Evolutionary conservation across 176 grass and related monocot genomes (phyloP).

Genomic region (Tillandsia leiboldiana): DNA sequence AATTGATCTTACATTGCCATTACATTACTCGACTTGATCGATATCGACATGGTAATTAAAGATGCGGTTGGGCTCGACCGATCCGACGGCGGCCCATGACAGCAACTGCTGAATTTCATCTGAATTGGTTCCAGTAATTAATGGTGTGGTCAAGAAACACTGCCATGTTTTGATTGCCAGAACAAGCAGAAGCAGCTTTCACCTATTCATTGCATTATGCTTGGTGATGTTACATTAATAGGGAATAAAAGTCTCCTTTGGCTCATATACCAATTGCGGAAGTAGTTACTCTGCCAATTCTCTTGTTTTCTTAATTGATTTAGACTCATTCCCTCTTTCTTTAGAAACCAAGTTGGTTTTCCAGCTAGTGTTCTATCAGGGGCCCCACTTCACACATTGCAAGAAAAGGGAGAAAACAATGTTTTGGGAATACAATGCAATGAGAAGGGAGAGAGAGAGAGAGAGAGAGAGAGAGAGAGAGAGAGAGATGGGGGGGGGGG

Average conservation of each 20-base stretch:
- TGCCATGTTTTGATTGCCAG: background rate
- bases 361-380: background rate
- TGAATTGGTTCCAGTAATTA: background rate
- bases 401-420: background rate
- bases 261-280: background rate
- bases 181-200: background rate
- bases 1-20: background rate
- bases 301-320: background rate
- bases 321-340: background rate
- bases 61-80: background rate
- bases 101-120: background rate
- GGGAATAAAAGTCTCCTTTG: background rate
- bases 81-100: background rate
- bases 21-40: background rate
- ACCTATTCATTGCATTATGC: background rate
- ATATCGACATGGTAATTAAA: background rate
- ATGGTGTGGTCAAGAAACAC: background rate
- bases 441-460: background rate
- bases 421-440: constrained; percentile 28
- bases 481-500: background rate
- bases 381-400: background rate
- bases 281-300: background rate
- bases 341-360: background rate
- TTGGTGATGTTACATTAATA: background rate
- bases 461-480: background rate